These are phyloP conservation scores for Vicia villosa DNA, from an alignment of 306 rosid species.

Conservation along the genomic window DNA sequence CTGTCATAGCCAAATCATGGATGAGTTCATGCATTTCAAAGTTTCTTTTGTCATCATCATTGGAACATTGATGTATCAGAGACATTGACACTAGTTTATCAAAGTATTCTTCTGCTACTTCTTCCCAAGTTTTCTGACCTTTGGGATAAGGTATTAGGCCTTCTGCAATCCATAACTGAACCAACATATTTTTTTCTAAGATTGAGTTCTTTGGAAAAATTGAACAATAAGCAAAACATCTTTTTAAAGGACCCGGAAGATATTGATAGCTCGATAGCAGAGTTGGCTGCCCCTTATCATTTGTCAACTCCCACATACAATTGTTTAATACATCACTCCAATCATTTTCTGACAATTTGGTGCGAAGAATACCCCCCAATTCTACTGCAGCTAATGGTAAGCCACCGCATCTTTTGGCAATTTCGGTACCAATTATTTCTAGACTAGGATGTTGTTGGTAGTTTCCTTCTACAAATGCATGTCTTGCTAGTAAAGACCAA, in stretches of 20 bases:
- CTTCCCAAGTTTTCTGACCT: conserved; percentile 21
- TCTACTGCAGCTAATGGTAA: too few species aligned
- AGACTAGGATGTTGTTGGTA: background rate
- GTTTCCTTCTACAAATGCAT: conserved; percentile 29
- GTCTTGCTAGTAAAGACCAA: conserved; percentile 36
- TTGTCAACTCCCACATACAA: background rate
- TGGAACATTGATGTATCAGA: background rate
- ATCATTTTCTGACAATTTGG: conserved; percentile 8
- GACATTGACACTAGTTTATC: too few species aligned
- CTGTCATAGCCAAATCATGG: conserved; percentile 35
- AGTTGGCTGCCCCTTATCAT: background rate
- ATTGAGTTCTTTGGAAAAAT: conserved; percentile 24
- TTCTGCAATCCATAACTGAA: conserved; percentile 28
- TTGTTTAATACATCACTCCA: background rate
- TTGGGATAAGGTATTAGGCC: background rate
- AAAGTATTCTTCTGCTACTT: conserved; percentile 37
- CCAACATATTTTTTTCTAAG: background rate
- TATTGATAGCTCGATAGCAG: conserved; percentile 4
- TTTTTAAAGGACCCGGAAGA: conserved; percentile 20
- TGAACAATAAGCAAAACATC: conserved; percentile 31
- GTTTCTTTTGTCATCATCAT: fast-evolving
- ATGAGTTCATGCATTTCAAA: conserved; percentile 41
- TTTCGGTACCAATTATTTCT: too few species aligned
- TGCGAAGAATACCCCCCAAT: too few species aligned
- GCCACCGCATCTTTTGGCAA: too few species aligned